Base-by-base conservation (phyloP, 1,139 yeast species). In the Diutina rugosa region DNA sequence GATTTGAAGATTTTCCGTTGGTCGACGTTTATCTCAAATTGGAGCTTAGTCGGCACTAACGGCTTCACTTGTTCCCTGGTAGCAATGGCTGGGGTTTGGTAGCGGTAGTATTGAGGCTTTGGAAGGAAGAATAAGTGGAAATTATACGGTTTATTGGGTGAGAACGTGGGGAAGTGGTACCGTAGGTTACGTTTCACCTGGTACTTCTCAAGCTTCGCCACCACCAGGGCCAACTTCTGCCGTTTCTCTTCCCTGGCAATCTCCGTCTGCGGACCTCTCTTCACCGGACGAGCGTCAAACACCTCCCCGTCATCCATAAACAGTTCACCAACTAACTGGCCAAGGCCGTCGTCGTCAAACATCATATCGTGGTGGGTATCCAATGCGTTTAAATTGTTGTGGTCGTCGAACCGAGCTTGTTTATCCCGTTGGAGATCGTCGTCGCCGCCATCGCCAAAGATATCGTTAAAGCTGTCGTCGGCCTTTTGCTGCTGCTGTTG, bases 101-200 rank as follows among this genome's bases (percentile, higher is more conserved):
- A 81, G 45, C 72, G 70, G 61, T 79, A 80, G 57, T 76, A 78
- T 38, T 73, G 69, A 0, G 91, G 87, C 29, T 77, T 75, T 1
- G 90, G 83, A 4, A 86, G 81, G 63, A 86, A 87, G 55, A 87
- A 72, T 6, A 80, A 68, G 65, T 86, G 89, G 78, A 86, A 82
- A 62, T 83, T 81, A 63, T 86, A 73, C 1, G 85, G 79, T 54
- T 78, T 74, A 47, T 80, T 76, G 16, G 72, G 73, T 55, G 76
- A 73, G 66, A 85, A 89, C 2, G 80, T 75, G 0, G 96, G 96
- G 64, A 78, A 88, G 63, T 81, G 82, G 52, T 73, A 70, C 54
- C 72, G 68, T 46, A 83, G 67, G 61, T 72, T 74, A 29, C 74
- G 67, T 51, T 65, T 68, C 53, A 63, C 67, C 58, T 70, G 66